Base-by-base conservation (phyloP, 1,139 yeast species). In the Diutina pseudorugosa region DNA sequence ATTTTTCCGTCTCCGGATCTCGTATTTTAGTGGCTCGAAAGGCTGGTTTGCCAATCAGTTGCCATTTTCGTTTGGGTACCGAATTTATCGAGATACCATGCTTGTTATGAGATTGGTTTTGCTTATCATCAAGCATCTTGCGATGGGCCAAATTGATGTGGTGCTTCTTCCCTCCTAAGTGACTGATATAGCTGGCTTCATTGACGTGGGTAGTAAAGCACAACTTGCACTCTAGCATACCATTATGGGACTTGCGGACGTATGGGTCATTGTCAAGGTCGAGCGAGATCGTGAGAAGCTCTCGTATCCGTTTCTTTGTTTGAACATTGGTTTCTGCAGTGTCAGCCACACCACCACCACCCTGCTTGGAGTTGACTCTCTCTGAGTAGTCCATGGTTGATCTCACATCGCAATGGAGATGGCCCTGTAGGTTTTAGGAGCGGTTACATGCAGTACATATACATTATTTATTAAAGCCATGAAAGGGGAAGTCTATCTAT, bases 101-200 rank as follows among this genome's bases (percentile, higher is more conserved):
- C 41, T 19, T 14, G 6, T 11, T 19, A 2, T 19, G 40, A 12
- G 9, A 18, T 2, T 12, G 53, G 52, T 52, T 55, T 48, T 58
- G 57, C 55, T 65, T 69, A 55, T 72, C 78, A 56, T 77, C 81
- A 52, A 66, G 58, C 44, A 70, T 65, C 50, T 78, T 70, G 53
- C 95, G 69, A 54, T 79, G 74, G 58, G 83, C 84, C 48, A 88
- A 69, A 58, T 82, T 84, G 58, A 80, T 64, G 61, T 80, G 85
- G 64, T 89, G 96, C 63, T 83, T 84, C 55, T 78, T 74, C 2
- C 95, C 96, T 51, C 88, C 85, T 3, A 90, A 75, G 61, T 89
- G 96, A 1, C 90, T 76, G 18, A 88, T 70, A 61, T 86, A 89
- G 8, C 90, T 82, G n/a, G 87, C 78, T 56, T 85, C 91, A 36